Percentiles rank a stretch among this genome's conserved stretches.
phyloP scores from a whole-genome alignment of 108 stramenopile genomes.

The Mediolabrus comicus region DNA sequence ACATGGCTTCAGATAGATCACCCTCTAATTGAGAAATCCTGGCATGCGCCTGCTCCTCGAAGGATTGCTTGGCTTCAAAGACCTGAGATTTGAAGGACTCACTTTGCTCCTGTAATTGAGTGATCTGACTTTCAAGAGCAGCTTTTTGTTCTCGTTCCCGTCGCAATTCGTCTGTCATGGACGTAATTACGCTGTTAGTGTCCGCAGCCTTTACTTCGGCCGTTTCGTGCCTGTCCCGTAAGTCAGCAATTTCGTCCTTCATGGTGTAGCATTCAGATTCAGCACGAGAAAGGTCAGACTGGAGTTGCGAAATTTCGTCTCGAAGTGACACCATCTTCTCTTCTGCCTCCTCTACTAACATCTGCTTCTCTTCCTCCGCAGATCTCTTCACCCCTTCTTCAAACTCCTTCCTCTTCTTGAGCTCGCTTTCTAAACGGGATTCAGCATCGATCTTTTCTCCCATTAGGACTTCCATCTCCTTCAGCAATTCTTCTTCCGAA shows the following conservation, averaged over 20 bases:
- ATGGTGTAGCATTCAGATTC: slow-evolving; percentile 65
- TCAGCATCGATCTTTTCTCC: slow-evolving; percentile 53
- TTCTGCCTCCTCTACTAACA: slow-evolving; percentile 68
- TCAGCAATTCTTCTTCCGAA: slow-evolving; percentile 60
- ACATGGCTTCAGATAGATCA: slow-evolving; percentile 26
- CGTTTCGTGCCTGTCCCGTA: slow-evolving; percentile 48
- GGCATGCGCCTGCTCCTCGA: slow-evolving; percentile 33
- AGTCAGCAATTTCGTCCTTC: slow-evolving; percentile 56
- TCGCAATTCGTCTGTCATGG: slow-evolving; percentile 38
- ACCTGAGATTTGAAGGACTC: slow-evolving; percentile 36
- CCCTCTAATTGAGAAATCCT: slow-evolving; percentile 25
- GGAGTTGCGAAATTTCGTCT: slow-evolving; percentile 35
- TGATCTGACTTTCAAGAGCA: slow-evolving; percentile 21
- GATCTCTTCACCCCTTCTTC: slow-evolving; percentile 47
- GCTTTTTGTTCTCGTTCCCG: slow-evolving; percentile 21
- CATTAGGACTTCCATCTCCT: slow-evolving; percentile 42
- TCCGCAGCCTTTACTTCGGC: slow-evolving; percentile 30
- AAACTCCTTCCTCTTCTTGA: slow-evolving; percentile 29
- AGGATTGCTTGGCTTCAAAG: slow-evolving; percentile 34
- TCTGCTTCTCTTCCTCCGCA: slow-evolving; percentile 75
- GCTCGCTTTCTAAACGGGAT: slow-evolving; percentile 44
- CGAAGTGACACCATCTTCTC: slow-evolving; percentile 51
- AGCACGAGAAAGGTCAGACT: slow-evolving; percentile 44
- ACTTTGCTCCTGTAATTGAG: slow-evolving; percentile 23
- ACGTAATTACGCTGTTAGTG: slow-evolving; percentile 11